Conservation (phyloP, 164 flowering plant genomes). For the Akebia trifoliata region DNA sequence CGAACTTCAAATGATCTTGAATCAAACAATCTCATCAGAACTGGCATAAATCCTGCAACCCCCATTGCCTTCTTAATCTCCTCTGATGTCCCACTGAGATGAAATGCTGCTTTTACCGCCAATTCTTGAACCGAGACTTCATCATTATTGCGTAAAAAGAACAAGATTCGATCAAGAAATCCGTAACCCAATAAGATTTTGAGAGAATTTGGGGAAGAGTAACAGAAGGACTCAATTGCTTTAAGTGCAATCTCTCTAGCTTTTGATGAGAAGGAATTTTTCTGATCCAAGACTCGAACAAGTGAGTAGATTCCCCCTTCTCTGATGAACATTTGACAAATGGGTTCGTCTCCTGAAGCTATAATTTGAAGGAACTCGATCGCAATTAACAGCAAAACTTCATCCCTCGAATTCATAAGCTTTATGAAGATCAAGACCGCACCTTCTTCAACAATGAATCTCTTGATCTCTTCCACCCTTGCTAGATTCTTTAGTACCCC, state of each 20-base stretch:
- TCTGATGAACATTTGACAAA: conserved; percentile 35
- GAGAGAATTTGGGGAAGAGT: conserved; percentile 29
- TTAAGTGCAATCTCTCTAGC: conserved; percentile 45
- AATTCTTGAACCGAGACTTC: conserved; percentile 64
- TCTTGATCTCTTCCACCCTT: conserved; percentile 82
- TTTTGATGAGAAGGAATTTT: conserved; percentile 38
- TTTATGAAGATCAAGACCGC: conserved; percentile 42
- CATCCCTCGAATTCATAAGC: conserved; percentile 47
- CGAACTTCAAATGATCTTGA: conserved; percentile 63
- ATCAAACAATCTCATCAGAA: conserved; percentile 56
- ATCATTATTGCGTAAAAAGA: conserved; percentile 43
- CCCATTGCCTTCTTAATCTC: conserved; percentile 74
- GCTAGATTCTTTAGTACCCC: conserved; percentile 69
- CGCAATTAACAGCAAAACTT: conserved; percentile 44
- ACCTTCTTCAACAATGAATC: conserved; percentile 78
- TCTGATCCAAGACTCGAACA: conserved; percentile 48
- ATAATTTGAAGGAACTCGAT: conserved; percentile 58
- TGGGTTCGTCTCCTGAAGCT: conserved; percentile 48
- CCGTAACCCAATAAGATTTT: conserved; percentile 35
- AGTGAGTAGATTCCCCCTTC: conserved; percentile 62
- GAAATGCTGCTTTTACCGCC: conserved; percentile 50
- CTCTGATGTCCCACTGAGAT: conserved; percentile 54
- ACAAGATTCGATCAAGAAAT: conserved; percentile 53
- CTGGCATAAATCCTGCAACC: conserved; percentile 72
- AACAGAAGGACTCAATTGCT: conserved; percentile 60